Base-by-base conservation (phyloP, 192 early-diverging fungal species). In the Podila verticillata region DNA sequence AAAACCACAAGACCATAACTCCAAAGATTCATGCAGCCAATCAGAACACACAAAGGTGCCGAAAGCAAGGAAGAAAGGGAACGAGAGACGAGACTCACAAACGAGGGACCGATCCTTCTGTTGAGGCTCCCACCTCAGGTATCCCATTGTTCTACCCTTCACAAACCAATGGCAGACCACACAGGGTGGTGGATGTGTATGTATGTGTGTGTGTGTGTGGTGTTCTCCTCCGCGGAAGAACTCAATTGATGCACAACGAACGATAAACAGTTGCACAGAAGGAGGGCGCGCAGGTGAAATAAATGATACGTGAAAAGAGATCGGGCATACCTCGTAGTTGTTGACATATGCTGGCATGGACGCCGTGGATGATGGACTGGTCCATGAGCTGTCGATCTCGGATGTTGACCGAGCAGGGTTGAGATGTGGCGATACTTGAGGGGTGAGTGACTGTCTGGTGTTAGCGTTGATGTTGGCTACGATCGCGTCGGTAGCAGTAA, bases 331-430 rank as follows among this genome's bases (percentile, higher is more conserved):
- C 77, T 80, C 70, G 22, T 72, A 63, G 10, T 47, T 66, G 31
- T 72, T 60, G 31, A 80, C 7, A 60, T 72, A 80, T 20, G 77
- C 61, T 31, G 77, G 77, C 66, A 80, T 65, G 0, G 77, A 68
- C 7, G 77, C 54, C 3, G 61, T 72, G 7, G 77, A 80, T 22
- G 77, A 72, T 26, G 77, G 77, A 26, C 77, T 80, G 35, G 66
- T 63, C n/a, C 65, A 72, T 22, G 70, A 54, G 24, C 8, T 5
- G n/a, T 54, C 24, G n/a, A 24, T n/a, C 51, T 54, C 51, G 2
- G 51, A 54, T 54, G 70, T 61, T 30, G 77, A 64, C 77, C 77
- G 72, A 7, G 69, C 61, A 8, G 77, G 70, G 32, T 68, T 68
- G 35, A 80, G 22, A 10, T 68, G 65, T 2, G 77, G 77, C 44